Conservation (phyloP, 495 filamentous ascomycete species). For the Aspergillus homomorphus region DNA sequence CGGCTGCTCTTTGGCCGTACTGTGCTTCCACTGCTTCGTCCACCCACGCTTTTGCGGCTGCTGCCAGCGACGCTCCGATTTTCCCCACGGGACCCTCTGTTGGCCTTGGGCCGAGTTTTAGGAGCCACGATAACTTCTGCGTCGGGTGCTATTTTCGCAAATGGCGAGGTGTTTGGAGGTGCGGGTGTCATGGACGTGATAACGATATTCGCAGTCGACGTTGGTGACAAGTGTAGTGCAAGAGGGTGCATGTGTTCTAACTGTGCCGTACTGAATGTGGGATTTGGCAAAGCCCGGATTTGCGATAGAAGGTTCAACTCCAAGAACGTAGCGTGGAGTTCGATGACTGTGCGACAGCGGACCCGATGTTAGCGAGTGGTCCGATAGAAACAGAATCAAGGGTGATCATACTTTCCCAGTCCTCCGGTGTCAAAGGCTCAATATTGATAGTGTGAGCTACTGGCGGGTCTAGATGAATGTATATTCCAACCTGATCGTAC, state of each 20-base stretch:
- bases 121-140: slow-evolving; percentile 96
- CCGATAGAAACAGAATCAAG: background rate
- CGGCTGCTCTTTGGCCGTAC: slow-evolving; percentile 56
- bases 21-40: slow-evolving; percentile 68
- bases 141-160: slow-evolving; percentile 89
- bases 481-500: slow-evolving; percentile 54
- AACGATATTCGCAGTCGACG: slow-evolving; percentile 89
- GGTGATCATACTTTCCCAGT: slow-evolving; percentile 75
- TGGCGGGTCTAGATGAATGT: slow-evolving; percentile 84
- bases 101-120: slow-evolving; percentile 66
- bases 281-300: slow-evolving; percentile 88
- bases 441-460: slow-evolving; percentile 91
- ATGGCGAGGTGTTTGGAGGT: slow-evolving; percentile 64
- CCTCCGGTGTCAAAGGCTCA: slow-evolving; percentile 87
- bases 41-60: slow-evolving; percentile 67
- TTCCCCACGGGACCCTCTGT: slow-evolving; percentile 51
- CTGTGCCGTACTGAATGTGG: slow-evolving; percentile 54
- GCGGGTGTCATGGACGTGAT: slow-evolving; percentile 74
- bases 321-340: slow-evolving; percentile 89
- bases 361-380: slow-evolving; percentile 8
- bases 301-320: slow-evolving; percentile 92
- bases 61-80: slow-evolving; percentile 69
- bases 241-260: slow-evolving; percentile 66
- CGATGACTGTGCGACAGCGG: slow-evolving; percentile 62
- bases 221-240: slow-evolving; percentile 89